Evolutionary conservation across 2,329 filamentous ascomycete genomes (phyloP), one percentile per base, ranked within the genome.

Genomic region (Penicillium sp.): DNA sequence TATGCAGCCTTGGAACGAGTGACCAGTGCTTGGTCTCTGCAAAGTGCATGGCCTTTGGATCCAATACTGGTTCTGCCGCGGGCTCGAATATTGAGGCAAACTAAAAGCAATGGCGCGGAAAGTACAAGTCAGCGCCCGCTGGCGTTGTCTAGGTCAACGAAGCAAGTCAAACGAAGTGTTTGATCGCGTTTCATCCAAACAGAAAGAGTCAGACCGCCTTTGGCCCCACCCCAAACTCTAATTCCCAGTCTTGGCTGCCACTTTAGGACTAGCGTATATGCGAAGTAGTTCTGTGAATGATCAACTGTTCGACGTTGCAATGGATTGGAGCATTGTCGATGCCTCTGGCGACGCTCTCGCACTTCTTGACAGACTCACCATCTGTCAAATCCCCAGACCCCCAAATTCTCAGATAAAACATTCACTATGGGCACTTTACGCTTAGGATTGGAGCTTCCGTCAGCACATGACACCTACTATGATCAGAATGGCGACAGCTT

Each of bases 401-500:
- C 8, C 4, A 3, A 27, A 27, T 27, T 27, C 18, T 2, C 24
- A 27, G 8, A 8, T 8, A 8, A 6, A 5, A 27, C 2, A 8
- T 27, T 27, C 24, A 27, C 8, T 2, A 55, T 55, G 52, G 52
- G n/a, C 38, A 40, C 13, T 13, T n/a, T 46, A 43, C 53, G 24
- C 9, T 31, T 52, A 31, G 32, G 22, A 21, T 42, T 55, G 22
- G 48, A 55, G 14, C 39, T 45, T 11, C 56, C 56, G n/a, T 48
- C 53, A 24, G 31, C 40, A 9, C 54, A 59, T 32, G 50, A 54
- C 9, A 43, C 56, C 14, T 57, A 57, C 47, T 56, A 46, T 21
- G 56, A 54, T 21, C 42, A 49, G 39, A 56, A 49, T 18, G 54
- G 54, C 49, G 57, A 59, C 29, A 53, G 42, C 11, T 56, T 45